Conservation (phyloP, 2,329 filamentous ascomycete species). For the Verticillium longisporum region DNA sequence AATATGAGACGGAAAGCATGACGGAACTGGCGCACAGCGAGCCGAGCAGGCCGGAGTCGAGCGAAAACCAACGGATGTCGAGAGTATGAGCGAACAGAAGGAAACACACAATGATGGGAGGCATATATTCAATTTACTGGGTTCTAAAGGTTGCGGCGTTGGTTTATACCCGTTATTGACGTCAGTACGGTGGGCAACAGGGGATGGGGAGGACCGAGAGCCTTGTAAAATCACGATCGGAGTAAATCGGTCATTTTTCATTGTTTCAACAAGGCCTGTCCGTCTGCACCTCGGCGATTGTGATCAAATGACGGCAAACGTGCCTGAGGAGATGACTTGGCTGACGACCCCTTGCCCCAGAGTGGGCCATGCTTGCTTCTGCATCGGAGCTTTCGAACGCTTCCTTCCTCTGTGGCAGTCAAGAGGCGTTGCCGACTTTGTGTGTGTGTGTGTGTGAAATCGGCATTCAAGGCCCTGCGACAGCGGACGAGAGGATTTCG, state of each 20-base stretch:
- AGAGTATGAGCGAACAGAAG: background rate
- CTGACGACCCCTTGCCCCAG: background rate
- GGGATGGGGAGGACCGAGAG: no score
- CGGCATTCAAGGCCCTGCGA: no score
- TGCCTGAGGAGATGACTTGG: background rate
- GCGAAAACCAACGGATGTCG: background rate
- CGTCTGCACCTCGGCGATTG: background rate
- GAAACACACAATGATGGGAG: background rate
- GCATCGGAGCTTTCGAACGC: background rate
- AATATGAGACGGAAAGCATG: constrained; percentile 43
- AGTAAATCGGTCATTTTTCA: background rate
- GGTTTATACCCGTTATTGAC: background rate
- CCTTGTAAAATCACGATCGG: background rate
- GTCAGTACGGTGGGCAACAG: background rate
- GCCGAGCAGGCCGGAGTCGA: constrained; percentile 12
- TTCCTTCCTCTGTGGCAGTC: no score
- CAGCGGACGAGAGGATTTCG: no score
- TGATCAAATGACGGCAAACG: background rate
- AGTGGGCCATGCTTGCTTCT: background rate
- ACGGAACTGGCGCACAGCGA: constrained; percentile 37
- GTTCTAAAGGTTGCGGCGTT: background rate
- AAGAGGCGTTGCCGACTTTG: no score
- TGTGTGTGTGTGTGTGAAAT: no score
- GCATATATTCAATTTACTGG: background rate
- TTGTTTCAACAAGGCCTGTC: background rate